A percentile compares a stretch with the other conserved stretches of the same genome.
phyloP scores from a whole-genome alignment of 1,139 yeast genomes.

The Saccharomyces pastorianus region DNA sequence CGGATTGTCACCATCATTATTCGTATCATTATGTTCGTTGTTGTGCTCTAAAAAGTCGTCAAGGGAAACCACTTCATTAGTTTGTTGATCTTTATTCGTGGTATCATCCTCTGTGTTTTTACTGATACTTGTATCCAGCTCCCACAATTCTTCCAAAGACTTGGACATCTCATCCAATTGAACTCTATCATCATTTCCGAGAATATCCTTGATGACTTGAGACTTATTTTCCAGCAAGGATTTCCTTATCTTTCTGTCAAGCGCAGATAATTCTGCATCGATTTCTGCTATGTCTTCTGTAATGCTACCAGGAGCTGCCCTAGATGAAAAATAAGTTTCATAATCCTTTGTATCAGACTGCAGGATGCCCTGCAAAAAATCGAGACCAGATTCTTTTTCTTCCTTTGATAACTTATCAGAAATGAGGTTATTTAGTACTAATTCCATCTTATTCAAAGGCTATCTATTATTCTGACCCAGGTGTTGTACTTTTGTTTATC shows the following conservation, averaged over 20 bases:
- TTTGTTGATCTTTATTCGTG: constrained; percentile 6
- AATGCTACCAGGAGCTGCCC: constrained; percentile 26
- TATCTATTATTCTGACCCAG: not conserved
- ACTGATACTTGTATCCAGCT: constrained; percentile 20
- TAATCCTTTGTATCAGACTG: constrained; percentile 22
- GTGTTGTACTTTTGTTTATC: too few species aligned
- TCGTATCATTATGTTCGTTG: constrained; percentile 8
- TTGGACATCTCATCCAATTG: constrained; percentile 26
- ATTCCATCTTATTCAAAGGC: not conserved
- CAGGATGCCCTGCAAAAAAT: constrained; percentile 15
- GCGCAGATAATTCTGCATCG: constrained; percentile 35
- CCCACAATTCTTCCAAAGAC: constrained; percentile 32
- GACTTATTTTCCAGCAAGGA: constrained; percentile 30
- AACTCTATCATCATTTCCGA: constrained; percentile 22
- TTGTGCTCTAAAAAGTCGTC: constrained; percentile 9
- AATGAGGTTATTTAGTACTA: constrained; percentile 4
- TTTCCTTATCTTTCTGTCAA: constrained; percentile 34
- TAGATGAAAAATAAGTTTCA: constrained; percentile 25
- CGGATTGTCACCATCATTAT: not conserved
- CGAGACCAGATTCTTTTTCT: constrained; percentile 12
- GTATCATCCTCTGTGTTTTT: constrained; percentile 15
- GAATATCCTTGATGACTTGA: constrained; percentile 31
- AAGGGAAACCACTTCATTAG: constrained; percentile 1
- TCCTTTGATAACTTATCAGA: constrained; percentile 5
- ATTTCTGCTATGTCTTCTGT: constrained; percentile 44